Conservation (phyloP, 2,329 filamentous ascomycete genomes). For the Ceratocystis albifundus region DNA sequence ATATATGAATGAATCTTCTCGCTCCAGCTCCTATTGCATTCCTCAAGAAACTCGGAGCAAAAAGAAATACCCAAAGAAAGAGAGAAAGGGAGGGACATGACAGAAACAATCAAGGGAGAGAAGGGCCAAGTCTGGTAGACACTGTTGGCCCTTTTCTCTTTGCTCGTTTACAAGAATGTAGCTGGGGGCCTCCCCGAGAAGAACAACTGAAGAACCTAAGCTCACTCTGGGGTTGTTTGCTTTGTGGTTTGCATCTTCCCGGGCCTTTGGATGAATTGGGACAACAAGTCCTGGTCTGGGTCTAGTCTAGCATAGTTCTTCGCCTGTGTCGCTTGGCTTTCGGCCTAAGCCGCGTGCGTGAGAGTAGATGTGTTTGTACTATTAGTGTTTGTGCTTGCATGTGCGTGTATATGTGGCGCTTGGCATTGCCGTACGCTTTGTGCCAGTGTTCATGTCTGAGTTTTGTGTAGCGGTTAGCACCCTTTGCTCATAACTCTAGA, state of each 20-base stretch:
- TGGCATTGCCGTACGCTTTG: too few relatives aligned
- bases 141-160: not conserved
- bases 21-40: not conserved
- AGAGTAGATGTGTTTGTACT: not conserved
- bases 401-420: not conserved
- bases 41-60: not conserved
- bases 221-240: not conserved
- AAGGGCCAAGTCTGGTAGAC: too few relatives aligned
- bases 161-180: too few relatives aligned
- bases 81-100: not conserved
- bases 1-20: not conserved
- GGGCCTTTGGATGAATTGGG: not conserved
- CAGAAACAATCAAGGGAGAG: slow-evolving; percentile 5
- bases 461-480: too few relatives aligned
- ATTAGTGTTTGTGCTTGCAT: not conserved
- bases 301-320: too few relatives aligned
- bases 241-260: not conserved
- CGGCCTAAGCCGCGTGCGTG: not conserved
- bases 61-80: not conserved
- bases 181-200: too few relatives aligned
- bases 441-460: not conserved
- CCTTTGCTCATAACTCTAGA: not conserved
- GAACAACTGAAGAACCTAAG: not conserved
- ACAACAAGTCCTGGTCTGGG: not conserved
- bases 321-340: not conserved